A percentile compares a stretch with the other conserved stretches of the same genome.
Conservation (phyloP, 2,329 filamentous ascomycete species). For the Botryotinia calthae region DNA sequence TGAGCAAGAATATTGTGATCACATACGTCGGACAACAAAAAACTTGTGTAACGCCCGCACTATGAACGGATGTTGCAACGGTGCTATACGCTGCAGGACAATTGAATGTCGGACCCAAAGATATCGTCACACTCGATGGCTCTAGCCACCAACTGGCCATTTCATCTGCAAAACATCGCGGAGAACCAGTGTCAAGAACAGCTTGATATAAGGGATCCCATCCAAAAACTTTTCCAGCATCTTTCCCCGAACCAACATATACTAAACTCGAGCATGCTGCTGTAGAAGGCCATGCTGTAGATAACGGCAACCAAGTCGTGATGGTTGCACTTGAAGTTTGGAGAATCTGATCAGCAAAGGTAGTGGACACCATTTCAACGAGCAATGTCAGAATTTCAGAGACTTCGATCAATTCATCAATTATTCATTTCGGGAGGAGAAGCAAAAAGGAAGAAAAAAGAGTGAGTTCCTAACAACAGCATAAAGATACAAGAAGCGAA, state of each 20-base stretch:
- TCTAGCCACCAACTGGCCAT: slow-evolving; percentile 17
- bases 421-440: neutral
- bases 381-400: neutral
- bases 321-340: slow-evolving; percentile 1
- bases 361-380: neutral
- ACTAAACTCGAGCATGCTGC: slow-evolving; percentile 10
- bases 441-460: neutral
- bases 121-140: neutral
- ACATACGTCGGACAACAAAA: slow-evolving; percentile 19
- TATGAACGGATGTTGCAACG: slow-evolving; percentile 11
- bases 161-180: slow-evolving; percentile 14
- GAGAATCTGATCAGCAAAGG: neutral
- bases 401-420: neutral
- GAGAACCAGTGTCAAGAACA: slow-evolving; percentile 11
- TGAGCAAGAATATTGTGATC: neutral
- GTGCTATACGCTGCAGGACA: slow-evolving; percentile 15
- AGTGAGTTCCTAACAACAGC: neutral
- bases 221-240: slow-evolving; percentile 3
- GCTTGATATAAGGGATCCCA: slow-evolving; percentile 16
- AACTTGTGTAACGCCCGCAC: slow-evolving; percentile 9
- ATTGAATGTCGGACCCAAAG: slow-evolving; percentile 8
- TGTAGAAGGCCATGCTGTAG: slow-evolving; percentile 8
- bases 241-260: neutral
- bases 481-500: neutral
- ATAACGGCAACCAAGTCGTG: slow-evolving; percentile 15